A percentile compares a stretch with the other conserved stretches of the same genome.
phyloP scores from a whole-genome alignment of 2,329 filamentous ascomycete genomes.

The Thelonectria discophora region DNA sequence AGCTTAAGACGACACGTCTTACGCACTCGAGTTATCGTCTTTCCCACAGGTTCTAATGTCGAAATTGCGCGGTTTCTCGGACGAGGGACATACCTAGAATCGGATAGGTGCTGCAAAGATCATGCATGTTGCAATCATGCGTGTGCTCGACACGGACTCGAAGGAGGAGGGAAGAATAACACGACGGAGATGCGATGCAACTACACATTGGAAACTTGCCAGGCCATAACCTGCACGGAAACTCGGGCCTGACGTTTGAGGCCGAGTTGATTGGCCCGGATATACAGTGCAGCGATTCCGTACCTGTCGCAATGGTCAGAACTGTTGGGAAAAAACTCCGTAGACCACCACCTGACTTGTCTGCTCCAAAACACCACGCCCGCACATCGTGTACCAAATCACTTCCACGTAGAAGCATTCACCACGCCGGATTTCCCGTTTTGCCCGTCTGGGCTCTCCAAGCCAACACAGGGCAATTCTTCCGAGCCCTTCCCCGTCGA shows the following conservation, averaged over 20 bases:
- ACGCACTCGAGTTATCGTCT: neutral
- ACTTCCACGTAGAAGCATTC: neutral
- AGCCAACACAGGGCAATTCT: neutral
- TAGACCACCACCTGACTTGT: neutral
- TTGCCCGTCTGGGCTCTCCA: neutral
- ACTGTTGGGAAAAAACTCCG: neutral
- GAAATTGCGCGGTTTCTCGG: neutral
- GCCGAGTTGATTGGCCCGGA: conserved; percentile 11
- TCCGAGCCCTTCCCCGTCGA: neutral
- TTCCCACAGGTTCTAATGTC: neutral
- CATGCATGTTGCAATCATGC: neutral
- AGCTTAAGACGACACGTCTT: neutral
- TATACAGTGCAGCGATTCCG: conserved; percentile 1
- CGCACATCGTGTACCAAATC: neutral
- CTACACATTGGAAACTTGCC: conserved; percentile 2
- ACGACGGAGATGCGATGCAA: neutral
- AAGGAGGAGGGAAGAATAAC: conserved; percentile 5
- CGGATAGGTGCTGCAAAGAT: neutral
- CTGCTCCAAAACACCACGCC: neutral
- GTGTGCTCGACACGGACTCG: neutral
- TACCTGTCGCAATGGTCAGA: neutral
- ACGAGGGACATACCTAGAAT: too few species aligned
- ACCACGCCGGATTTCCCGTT: neutral
- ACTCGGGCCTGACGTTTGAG: conserved; percentile 1
- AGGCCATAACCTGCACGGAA: neutral